Evolutionary conservation across 2,329 filamentous ascomycete genomes (phyloP), one percentile per base, ranked within the genome.

Genomic region (Tolypocladium capitatum): DNA sequence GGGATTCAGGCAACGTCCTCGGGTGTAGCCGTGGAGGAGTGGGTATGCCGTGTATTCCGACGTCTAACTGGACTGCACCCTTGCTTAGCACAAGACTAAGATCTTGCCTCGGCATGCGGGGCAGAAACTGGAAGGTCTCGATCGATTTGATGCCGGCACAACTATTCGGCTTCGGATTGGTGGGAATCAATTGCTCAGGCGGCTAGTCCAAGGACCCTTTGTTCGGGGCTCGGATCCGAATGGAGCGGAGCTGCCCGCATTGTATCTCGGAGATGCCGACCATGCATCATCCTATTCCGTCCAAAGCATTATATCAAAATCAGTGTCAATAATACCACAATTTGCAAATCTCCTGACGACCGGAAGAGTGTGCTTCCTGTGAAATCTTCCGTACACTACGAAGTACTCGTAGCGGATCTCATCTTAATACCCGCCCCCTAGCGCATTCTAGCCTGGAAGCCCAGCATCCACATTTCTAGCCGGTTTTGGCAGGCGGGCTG

Each of bases 101-200:
- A 11, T 27, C 21, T 16, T 40, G 21, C 13, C 11, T 0, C n/a
- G 21, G 21, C 13, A 8, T 16, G 35, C 36, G n/a, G 11, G n/a
- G 36, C 13, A n/a, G 36, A 40, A 38, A n/a, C 16, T n/a, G 36
- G 36, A 40, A 40, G 14, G 36, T 40, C 27, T n/a, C n/a, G n/a
- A n/a, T n/a, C n/a, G n/a, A n/a, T n/a, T n/a, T n/a, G n/a, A n/a
- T n/a, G n/a, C n/a, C n/a, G n/a, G n/a, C n/a, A n/a, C n/a, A n/a
- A n/a, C n/a, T n/a, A n/a, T n/a, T n/a, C n/a, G n/a, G n/a, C n/a
- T n/a, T n/a, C n/a, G n/a, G n/a, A n/a, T n/a, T n/a, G n/a, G n/a
- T n/a, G n/a, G n/a, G n/a, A n/a, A n/a, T n/a, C n/a, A n/a, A n/a
- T n/a, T n/a, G n/a, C n/a, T n/a, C n/a, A n/a, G n/a, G n/a, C n/a